Percentiles rank a stretch among this genome's conserved stretches.
phyloP scores from a whole-genome alignment of 306 rosid genomes.

The Leucaena leucocephala region DNA sequence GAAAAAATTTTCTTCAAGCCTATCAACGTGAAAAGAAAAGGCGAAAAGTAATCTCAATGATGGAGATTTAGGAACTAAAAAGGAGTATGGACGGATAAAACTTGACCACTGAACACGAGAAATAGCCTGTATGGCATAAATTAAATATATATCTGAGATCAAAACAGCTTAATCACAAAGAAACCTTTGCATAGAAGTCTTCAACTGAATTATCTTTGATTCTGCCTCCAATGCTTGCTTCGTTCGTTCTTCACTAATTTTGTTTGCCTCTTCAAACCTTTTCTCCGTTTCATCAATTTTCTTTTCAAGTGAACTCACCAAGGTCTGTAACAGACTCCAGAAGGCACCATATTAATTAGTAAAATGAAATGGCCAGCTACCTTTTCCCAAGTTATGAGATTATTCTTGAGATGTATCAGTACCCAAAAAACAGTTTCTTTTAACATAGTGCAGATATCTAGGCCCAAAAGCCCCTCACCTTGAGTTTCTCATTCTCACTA shows the following conservation, averaged over 20 bases:
- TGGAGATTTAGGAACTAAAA: constrained; percentile 17
- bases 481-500: constrained; percentile 91
- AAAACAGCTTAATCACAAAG: constrained; percentile 35
- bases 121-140: constrained; percentile 24
- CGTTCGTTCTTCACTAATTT: constrained; percentile 89
- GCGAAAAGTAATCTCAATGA: constrained; percentile 36
- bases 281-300: constrained; percentile 95
- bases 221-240: constrained; percentile 97
- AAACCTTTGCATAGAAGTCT: constrained; percentile 96
- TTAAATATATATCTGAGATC: constrained; percentile 23
- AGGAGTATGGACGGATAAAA: background rate
- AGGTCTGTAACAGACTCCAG: constrained; percentile 58
- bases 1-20: constrained; percentile 91
- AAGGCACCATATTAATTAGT: constrained; percentile 47
- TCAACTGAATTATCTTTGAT: constrained; percentile 83
- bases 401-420: constrained; percentile 16
- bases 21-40: constrained; percentile 32
- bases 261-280: constrained; percentile 83
- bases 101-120: constrained; percentile 12
- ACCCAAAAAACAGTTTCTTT: background rate
- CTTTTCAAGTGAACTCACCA: constrained; percentile 86
- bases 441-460: constrained; percentile 17
- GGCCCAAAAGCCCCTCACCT: constrained; percentile 60
- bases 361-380: constrained; percentile 20
- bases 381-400: constrained; percentile 21